A percentile compares a stretch with the other conserved stretches of the same genome.
Evolutionary conservation across 805 yeast species (phyloP).

Genomic region (Wickerhamiella bombiphila): DNA sequence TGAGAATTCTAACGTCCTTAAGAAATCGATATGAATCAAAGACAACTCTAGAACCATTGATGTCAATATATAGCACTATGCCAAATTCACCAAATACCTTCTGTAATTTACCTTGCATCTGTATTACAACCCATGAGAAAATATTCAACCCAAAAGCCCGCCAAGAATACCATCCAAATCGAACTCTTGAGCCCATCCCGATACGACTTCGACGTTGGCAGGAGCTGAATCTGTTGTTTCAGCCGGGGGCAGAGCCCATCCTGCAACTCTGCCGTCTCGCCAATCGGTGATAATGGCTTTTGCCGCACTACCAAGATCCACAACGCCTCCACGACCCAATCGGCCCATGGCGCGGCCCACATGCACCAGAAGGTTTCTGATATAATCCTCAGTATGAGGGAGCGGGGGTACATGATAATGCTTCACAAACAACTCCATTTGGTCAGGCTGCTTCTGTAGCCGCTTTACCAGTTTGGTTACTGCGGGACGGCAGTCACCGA

Average conservation of each 20-base stretch:
- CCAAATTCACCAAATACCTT: neutral
- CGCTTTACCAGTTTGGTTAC: slow-evolving; percentile 63
- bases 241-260: slow-evolving; percentile 64
- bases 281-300: slow-evolving; percentile 74
- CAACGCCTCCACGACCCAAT: slow-evolving; percentile 83
- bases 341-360: slow-evolving; percentile 89
- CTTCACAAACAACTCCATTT: slow-evolving; percentile 48
- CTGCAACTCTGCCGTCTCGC: slow-evolving; percentile 89
- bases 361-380: slow-evolving; percentile 78
- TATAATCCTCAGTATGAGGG: slow-evolving; percentile 48
- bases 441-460: slow-evolving; percentile 54
- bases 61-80: neutral
- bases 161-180: slow-evolving; percentile 70
- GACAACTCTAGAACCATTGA: too few relatives aligned
- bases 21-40: too few relatives aligned
- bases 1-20: too few relatives aligned
- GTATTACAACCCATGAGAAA: neutral
- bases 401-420: slow-evolving; percentile 71
- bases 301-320: slow-evolving; percentile 79
- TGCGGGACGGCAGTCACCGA: slow-evolving; percentile 73
- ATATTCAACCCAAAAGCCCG: slow-evolving; percentile 10
- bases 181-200: slow-evolving; percentile 85
- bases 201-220: slow-evolving; percentile 62
- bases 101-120: neutral
- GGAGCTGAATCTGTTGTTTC: slow-evolving; percentile 33